A percentile compares a stretch with the other conserved stretches of the same genome.
Conservation (phyloP, 495 filamentous ascomycete species). For the Neurospora intermedia region DNA sequence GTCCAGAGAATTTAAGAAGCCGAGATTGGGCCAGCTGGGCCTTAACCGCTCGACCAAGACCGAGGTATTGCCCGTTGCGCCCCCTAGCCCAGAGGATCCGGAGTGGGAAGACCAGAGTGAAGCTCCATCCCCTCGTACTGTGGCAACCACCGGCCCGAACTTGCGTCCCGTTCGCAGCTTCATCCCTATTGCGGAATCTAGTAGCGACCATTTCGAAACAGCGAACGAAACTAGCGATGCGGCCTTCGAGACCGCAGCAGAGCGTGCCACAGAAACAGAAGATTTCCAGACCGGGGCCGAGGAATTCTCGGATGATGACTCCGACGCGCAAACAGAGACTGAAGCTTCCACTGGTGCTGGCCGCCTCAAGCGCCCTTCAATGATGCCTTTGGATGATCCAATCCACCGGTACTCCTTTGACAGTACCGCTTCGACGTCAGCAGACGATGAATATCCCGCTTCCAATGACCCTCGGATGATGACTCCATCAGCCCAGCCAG, state of each 20-base stretch:
- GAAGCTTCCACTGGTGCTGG: slow-evolving; percentile 36
- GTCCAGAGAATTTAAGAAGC: slow-evolving; percentile 64
- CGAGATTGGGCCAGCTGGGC: slow-evolving; percentile 65
- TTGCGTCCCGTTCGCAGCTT: slow-evolving; percentile 12
- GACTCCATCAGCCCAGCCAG: slow-evolving; percentile 49
- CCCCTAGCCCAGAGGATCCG: slow-evolving; percentile 39
- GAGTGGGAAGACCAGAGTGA: slow-evolving; percentile 81
- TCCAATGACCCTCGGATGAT: slow-evolving; percentile 26
- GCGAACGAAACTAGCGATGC: slow-evolving; percentile 77
- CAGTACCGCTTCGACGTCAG: slow-evolving; percentile 84
- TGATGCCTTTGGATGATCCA: slow-evolving; percentile 18
- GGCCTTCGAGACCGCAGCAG: slow-evolving; percentile 78
- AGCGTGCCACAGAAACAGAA: slow-evolving; percentile 77
- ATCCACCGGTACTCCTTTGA: slow-evolving; percentile 56
- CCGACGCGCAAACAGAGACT: slow-evolving; percentile 78
- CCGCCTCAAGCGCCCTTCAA: slow-evolving; percentile 25
- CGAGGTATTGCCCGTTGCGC: slow-evolving; percentile 48
- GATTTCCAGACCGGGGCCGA: slow-evolving; percentile 88
- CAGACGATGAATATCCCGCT: slow-evolving; percentile 50
- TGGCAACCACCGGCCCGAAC: slow-evolving; percentile 5
- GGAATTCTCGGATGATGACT: slow-evolving; percentile 65
- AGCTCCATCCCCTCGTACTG: slow-evolving; percentile 17
- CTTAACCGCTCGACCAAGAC: slow-evolving; percentile 62
- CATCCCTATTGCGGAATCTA: slow-evolving; percentile 17
- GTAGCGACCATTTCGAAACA: slow-evolving; percentile 66